Evolutionary conservation across 1,139 yeast genomes (phyloP).

Genomic region (Nakaseomyces bracarensis): DNA sequence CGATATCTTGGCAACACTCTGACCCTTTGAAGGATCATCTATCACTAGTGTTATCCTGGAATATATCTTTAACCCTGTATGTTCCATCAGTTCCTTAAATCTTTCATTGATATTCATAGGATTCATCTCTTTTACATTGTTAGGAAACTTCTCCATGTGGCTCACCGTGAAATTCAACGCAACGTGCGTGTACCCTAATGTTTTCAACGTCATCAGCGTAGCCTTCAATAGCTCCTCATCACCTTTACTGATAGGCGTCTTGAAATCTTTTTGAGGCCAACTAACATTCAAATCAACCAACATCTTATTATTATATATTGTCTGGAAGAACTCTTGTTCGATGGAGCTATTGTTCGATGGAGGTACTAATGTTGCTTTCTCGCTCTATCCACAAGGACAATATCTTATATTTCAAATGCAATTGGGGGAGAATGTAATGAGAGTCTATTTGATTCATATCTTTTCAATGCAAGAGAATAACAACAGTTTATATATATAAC

Average conservation of each 20-base stretch:
- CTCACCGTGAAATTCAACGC: slow-evolving; percentile 61
- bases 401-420: too few species aligned
- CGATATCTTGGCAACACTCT: slow-evolving; percentile 54
- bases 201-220: slow-evolving; percentile 47
- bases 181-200: slow-evolving; percentile 62
- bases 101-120: slow-evolving; percentile 25
- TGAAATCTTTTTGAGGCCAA: slow-evolving; percentile 60
- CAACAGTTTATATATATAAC: too few species aligned
- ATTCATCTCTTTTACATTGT: slow-evolving; percentile 21
- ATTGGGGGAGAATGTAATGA: too few species aligned
- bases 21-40: slow-evolving; percentile 72
- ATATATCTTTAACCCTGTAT: slow-evolving; percentile 47
- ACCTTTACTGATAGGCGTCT: slow-evolving; percentile 34
- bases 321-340: background rate
- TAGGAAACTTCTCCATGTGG: slow-evolving; percentile 53
- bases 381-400: too few species aligned
- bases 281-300: slow-evolving; percentile 70
- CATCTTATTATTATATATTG: slow-evolving; percentile 28
- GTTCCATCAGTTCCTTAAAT: slow-evolving; percentile 24
- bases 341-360: background rate
- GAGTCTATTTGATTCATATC: too few species aligned
- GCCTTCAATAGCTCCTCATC: slow-evolving; percentile 42
- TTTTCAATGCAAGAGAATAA: too few species aligned
- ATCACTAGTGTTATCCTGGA: slow-evolving; percentile 68
- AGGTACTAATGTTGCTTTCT: background rate